Percentiles rank a stretch among this genome's conserved stretches.
Conservation (phyloP, 371 early-diverging fungal genomes). For the Thermomucor indicae-seudaticae region DNA sequence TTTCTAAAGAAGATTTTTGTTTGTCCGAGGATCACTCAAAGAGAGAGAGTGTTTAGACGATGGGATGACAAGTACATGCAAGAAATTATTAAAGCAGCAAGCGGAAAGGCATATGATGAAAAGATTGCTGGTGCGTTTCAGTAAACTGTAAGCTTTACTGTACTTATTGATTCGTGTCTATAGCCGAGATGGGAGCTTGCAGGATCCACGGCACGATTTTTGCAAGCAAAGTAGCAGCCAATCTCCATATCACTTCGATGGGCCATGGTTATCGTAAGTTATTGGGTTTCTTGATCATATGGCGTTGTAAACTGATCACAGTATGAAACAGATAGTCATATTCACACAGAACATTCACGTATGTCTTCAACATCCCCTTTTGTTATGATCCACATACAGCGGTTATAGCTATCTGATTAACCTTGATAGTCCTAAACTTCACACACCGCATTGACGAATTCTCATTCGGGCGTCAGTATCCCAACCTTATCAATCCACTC, state of each 20-base stretch:
- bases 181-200: conserved; percentile 64
- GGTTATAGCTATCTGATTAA: too few relatives aligned
- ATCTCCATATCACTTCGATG: conserved; percentile 85
- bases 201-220: conserved; percentile 69
- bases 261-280: conserved; percentile 84
- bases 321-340: conserved; percentile 19
- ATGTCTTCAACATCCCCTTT: conserved; percentile 7
- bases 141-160: background rate
- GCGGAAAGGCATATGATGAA: conserved; percentile 31
- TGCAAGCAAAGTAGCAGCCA: conserved; percentile 82
- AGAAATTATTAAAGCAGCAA: conserved; percentile 40
- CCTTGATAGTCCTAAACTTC: conserved; percentile 75
- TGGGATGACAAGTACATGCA: conserved; percentile 32
- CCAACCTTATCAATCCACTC: conserved; percentile 82
- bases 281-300: background rate
- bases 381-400: too few relatives aligned
- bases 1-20: too few relatives aligned
- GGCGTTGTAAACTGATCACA: background rate
- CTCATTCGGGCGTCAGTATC: conserved; percentile 84
- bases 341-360: conserved; percentile 68
- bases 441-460: conserved; percentile 90
- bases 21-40: too few relatives aligned
- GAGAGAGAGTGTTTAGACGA: conserved; percentile 2
- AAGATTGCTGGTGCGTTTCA: conserved; percentile 24
- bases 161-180: background rate